Evolutionary conservation across 2,329 filamentous ascomycete species (phyloP).

Genomic region (Triangularia verruculosa): DNA sequence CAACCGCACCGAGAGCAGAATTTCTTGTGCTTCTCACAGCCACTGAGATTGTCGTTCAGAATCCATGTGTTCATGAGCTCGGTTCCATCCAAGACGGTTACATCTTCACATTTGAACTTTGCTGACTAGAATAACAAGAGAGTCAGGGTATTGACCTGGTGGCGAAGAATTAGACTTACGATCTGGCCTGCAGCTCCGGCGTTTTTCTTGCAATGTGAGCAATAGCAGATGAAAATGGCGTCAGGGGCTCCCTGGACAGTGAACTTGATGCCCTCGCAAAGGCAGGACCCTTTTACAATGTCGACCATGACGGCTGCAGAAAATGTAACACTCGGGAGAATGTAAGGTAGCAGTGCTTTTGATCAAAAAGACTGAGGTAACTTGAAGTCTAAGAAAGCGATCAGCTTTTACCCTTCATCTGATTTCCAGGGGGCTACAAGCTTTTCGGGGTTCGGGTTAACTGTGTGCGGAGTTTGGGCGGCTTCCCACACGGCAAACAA

Average conservation of each 20-base stretch:
- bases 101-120: not conserved
- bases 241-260: not conserved
- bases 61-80: not conserved
- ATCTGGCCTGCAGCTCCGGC: not conserved
- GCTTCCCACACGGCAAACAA: not conserved
- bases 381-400: not conserved
- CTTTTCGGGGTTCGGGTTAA: not conserved
- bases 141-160: too few species aligned
- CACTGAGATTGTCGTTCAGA: not conserved
- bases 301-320: not conserved
- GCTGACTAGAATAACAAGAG: not conserved
- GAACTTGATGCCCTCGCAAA: not conserved
- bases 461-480: not conserved
- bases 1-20: not conserved
- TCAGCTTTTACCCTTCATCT: not conserved
- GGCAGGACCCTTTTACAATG: not conserved
- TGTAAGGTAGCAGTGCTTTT: not conserved
- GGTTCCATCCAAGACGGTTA: not conserved
- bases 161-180: not conserved
- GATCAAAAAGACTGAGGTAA: too few species aligned
- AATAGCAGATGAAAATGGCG: not conserved
- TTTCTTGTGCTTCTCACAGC: not conserved
- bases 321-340: not conserved
- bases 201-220: not conserved
- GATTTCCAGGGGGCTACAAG: not conserved